Base-by-base conservation (phyloP, 805 yeast genomes). In the Kazachstania bromeliacearum region DNA sequence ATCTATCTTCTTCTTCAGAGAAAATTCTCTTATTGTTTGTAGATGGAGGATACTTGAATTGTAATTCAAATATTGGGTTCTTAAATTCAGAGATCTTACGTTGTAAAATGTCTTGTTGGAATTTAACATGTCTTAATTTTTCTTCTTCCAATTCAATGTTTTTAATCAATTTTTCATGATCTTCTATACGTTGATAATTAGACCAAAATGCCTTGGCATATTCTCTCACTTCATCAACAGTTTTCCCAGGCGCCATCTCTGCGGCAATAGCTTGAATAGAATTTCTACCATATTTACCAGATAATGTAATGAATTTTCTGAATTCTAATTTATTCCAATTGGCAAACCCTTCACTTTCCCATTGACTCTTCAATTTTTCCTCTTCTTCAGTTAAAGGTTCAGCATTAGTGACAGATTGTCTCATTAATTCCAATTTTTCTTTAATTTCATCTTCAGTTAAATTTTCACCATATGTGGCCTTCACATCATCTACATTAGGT, bases 91-190 rank as follows among this genome's bases (percentile, higher is more conserved):
- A 69, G 17, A 92, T 62, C 57, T 89, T 89, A 41, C 79, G 66
- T 48, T 85, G 72, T 36, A 92, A 64, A n/a, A 84, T 71, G 57
- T 83, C 94, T 53, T 77, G 82, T 51, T 87, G 96, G 21, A 76
- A 62, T 47, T 70, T 71, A 7, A 71, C 54, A 49, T 75, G 77
- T 35, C 76, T 67, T 18, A 83, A 70, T 57, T 75, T 81, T 40
- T 87, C 96, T 56, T 92, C 97, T 7, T 97, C 98, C 3, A 73
- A 70, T 52, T 87, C 95, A 43, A 92, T 85, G 50, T 77, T 87
- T 15, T 71, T 66, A 34, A 89, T 63, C 55, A 79, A 85, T 44
- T 84, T 73, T 47, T 92, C 98, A 59, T 79, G 79, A 10, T 95
- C 95, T 24, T 92, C 97, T 43, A 92, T 80, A 45, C 77, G 81